Conservation (phyloP, 2,329 filamentous ascomycete species). For the Phyllosticta paracitricarpa region DNA sequence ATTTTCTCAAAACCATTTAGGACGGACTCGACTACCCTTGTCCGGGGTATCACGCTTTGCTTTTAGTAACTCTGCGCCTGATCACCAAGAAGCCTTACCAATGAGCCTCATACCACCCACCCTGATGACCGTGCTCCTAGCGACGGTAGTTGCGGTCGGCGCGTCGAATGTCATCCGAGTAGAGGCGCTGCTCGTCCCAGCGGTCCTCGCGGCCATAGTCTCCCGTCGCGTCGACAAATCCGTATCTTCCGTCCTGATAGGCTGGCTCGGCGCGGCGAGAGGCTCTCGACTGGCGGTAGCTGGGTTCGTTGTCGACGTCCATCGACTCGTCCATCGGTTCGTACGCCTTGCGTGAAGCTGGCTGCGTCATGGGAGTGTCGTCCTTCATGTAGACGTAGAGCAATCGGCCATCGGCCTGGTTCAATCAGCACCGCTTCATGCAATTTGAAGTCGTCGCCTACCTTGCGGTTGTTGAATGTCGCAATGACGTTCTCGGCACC, state of each 20-base stretch:
- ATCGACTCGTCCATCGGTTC: slow-evolving; percentile 25
- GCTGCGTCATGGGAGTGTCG: slow-evolving; percentile 19
- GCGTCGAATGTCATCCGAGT: slow-evolving; percentile 9
- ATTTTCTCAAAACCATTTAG: neutral
- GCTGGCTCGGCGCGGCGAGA: slow-evolving; percentile 23
- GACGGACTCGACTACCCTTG: neutral
- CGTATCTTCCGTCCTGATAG: slow-evolving; percentile 35
- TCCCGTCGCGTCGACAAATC: slow-evolving; percentile 19
- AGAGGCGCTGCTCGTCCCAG: slow-evolving; percentile 4
- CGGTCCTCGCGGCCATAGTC: slow-evolving; percentile 9
- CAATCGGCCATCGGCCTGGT: slow-evolving; percentile 61
- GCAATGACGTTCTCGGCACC: slow-evolving; percentile 65
- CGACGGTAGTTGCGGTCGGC: slow-evolving; percentile 7
- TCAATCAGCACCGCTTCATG: neutral
- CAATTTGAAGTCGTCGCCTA: neutral
- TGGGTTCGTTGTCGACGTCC: slow-evolving; percentile 30
- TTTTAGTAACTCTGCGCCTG: neutral
- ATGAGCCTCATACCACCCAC: neutral
- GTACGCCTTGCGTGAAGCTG: slow-evolving; percentile 11
- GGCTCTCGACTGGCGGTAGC: slow-evolving; percentile 13
- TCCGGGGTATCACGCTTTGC: neutral
- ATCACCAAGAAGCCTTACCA: neutral
- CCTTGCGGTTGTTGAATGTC: slow-evolving; percentile 54
- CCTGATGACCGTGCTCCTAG: neutral
- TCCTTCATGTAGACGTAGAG: slow-evolving; percentile 64